These are phyloP conservation scores for Mycotypha africana DNA, from an alignment of 371 early-diverging fungal genomes.

Conservation along the genomic window DNA sequence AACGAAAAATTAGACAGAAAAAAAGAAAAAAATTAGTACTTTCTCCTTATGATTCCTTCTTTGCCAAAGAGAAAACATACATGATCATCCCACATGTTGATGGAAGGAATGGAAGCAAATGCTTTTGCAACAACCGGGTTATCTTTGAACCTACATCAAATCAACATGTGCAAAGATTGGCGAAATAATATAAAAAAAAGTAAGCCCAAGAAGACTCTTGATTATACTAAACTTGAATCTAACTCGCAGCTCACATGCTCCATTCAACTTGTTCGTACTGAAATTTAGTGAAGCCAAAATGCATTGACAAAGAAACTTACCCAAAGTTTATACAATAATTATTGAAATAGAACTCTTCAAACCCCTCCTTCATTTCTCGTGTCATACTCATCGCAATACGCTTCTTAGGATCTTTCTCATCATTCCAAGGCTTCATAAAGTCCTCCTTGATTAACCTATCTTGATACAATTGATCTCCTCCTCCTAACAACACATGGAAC, in stretches of 20 bases:
- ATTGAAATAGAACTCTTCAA: conserved; percentile 67
- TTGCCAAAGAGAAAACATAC: conserved; percentile 23
- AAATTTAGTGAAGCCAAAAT: no score
- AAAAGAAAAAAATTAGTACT: conserved; percentile 3
- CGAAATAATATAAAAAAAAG: neutral
- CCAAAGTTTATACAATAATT: conserved; percentile 67
- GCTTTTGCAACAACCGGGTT: conserved; percentile 47
- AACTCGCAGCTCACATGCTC: no score
- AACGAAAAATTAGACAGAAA: neutral
- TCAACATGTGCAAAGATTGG: neutral
- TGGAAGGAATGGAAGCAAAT: conserved; percentile 62
- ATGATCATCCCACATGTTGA: conserved; percentile 78
- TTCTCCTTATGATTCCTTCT: neutral
- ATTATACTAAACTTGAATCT: no score
- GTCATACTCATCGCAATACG: conserved; percentile 33
- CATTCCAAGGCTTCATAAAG: conserved; percentile 57
- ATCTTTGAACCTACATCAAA: conserved; percentile 14
- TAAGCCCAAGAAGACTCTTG: no score
- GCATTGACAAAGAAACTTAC: no score
- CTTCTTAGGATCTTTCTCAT: conserved; percentile 41
- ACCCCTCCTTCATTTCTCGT: conserved; percentile 42
- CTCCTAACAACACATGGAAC: conserved; percentile 76
- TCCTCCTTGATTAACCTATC: conserved; percentile 54
- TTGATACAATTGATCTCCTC: conserved; percentile 81
- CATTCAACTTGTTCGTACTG: no score